phyloP scores from a whole-genome alignment of 257 asterid species.

The Solanum corneliomulleri region DNA sequence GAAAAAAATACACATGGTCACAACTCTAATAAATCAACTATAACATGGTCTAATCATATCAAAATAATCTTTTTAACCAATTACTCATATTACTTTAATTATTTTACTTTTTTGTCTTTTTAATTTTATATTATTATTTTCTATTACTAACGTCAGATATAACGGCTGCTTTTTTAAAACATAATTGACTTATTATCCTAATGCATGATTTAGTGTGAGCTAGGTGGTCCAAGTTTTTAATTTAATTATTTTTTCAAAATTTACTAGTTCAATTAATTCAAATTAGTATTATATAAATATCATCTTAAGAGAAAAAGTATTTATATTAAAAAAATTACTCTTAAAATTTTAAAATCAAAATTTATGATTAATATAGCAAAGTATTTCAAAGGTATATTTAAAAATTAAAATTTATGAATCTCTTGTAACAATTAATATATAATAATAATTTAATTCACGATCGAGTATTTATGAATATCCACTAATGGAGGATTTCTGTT shows the following conservation, averaged over 20 bases:
- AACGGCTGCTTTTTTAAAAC: background rate
- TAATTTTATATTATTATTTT: background rate
- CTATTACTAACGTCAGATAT: background rate
- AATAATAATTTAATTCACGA: background rate
- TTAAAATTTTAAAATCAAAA: background rate
- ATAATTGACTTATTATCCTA: background rate
- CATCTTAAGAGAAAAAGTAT: background rate
- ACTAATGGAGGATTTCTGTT: background rate
- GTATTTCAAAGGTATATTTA: background rate
- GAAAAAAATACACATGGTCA: background rate
- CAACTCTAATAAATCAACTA: background rate
- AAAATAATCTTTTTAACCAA: constrained; percentile 15
- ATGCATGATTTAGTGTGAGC: background rate
- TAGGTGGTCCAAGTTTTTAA: background rate
- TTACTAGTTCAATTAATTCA: background rate
- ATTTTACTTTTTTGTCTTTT: background rate
- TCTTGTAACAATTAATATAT: background rate
- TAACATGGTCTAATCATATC: constrained; percentile 29
- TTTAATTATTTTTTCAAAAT: background rate
- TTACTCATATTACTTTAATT: background rate
- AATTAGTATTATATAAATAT: background rate
- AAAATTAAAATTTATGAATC: background rate
- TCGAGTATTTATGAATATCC: background rate
- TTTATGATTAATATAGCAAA: background rate
- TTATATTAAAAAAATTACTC: too few relatives aligned